phyloP scores from a whole-genome alignment of 306 rosid genomes.

The Crataegus laevigata region DNA sequence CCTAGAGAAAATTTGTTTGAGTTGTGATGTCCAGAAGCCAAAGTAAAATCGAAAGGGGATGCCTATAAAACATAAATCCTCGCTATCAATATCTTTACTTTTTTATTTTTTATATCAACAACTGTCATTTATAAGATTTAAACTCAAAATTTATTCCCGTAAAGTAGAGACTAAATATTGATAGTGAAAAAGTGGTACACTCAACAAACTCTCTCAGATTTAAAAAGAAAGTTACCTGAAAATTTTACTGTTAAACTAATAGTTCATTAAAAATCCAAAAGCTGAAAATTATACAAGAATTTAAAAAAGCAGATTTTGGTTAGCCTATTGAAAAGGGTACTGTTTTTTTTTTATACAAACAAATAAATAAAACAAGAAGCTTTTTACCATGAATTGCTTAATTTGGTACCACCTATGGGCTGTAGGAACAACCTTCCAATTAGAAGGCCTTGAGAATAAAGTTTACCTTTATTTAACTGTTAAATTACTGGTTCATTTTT shows the following conservation, averaged over 20 bases:
- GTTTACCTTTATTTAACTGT: background rate
- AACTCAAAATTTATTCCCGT: no score
- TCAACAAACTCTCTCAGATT: no score
- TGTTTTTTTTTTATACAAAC: background rate
- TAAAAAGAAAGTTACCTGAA: background rate
- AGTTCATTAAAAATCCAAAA: no score
- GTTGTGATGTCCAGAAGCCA: slow-evolving; percentile 89
- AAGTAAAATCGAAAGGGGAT: slow-evolving; percentile 81
- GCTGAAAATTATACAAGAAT: no score
- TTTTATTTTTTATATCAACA: no score
- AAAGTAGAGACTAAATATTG: no score
- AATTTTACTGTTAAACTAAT: no score
- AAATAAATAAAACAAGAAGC: background rate
- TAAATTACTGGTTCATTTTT: background rate
- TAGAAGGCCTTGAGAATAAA: slow-evolving; percentile 8
- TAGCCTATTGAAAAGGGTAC: background rate
- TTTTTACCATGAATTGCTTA: slow-evolving; percentile 1
- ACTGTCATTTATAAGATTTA: no score
- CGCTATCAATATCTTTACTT: background rate
- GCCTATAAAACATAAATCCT: slow-evolving; percentile 34
- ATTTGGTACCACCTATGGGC: slow-evolving; percentile 5
- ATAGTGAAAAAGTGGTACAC: no score
- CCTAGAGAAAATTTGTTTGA: slow-evolving; percentile 70
- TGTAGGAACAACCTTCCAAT: background rate
- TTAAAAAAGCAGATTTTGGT: background rate